Evolutionary conservation across 768 basidiomycete species (phyloP).

Genomic region (Collybia sordida): DNA sequence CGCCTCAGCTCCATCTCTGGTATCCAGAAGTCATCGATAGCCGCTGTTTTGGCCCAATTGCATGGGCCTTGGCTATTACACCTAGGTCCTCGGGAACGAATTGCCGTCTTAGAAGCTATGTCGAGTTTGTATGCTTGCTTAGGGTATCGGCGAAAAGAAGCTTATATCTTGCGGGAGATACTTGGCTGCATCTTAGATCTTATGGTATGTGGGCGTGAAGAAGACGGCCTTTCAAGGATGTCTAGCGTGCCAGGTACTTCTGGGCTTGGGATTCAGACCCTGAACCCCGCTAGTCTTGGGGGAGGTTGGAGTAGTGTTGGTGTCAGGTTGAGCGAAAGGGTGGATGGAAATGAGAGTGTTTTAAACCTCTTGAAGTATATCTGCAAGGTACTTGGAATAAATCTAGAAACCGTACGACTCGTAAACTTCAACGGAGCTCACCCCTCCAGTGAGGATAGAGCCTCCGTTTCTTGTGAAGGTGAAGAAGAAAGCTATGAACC

Average conservation of each 20-base stretch:
- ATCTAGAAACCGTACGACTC: conserved; percentile 70
- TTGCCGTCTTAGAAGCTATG: conserved; percentile 66
- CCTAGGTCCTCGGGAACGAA: conserved; percentile 73
- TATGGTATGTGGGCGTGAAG: conserved; percentile 81
- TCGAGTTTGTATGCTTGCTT: conserved; percentile 78
- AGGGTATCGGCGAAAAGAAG: conserved; percentile 87
- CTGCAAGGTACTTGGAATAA: conserved; percentile 78
- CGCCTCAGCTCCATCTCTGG: conserved; percentile 68
- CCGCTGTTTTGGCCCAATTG: conserved; percentile 61
- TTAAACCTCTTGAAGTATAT: conserved; percentile 71
- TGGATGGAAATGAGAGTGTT: conserved; percentile 82
- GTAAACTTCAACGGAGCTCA: conserved; percentile 25
- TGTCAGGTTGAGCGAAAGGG: conserved; percentile 69
- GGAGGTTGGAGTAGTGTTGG: conserved; percentile 59
- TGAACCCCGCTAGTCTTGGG: conserved; percentile 27
- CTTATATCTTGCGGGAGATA: conserved; percentile 81
- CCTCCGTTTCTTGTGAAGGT: conserved; percentile 16
- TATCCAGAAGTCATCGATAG: conserved; percentile 68
- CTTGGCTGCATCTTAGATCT: conserved; percentile 83
- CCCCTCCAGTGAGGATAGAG: conserved; percentile 8
- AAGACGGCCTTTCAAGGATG: conserved; percentile 52
- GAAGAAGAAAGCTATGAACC: conserved; percentile 43
- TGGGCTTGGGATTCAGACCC: conserved; percentile 49
- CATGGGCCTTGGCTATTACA: conserved; percentile 89
- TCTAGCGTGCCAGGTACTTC: conserved; percentile 38